These are phyloP conservation scores for Fragilariopsis cylindrus DNA, from an alignment of 108 stramenopile genomes.

Conservation along the genomic window DNA sequence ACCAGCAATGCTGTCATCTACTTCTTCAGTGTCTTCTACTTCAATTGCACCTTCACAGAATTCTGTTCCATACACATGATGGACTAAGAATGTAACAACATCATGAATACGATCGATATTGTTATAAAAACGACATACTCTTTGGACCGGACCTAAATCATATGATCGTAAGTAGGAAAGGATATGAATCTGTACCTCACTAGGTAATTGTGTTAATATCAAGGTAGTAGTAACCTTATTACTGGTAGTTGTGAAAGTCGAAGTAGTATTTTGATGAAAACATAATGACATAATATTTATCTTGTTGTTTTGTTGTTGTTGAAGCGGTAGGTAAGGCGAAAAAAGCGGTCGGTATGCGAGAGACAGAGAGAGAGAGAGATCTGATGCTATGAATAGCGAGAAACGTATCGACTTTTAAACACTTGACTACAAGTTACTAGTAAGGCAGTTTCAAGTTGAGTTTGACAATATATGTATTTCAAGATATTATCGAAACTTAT, in stretches of 20 bases:
- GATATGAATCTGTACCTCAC: conserved; percentile 69
- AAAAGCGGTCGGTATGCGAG: too few species aligned
- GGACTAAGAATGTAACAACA: conserved; percentile 58
- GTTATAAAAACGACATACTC: conserved; percentile 65
- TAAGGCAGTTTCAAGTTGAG: too few species aligned
- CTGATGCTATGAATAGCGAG: too few species aligned
- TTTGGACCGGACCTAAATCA: conserved; percentile 75
- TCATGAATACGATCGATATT: conserved; percentile 56
- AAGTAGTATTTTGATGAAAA: background rate
- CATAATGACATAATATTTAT: conserved; percentile 16
- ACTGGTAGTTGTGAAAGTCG: background rate
- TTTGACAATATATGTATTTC: too few species aligned
- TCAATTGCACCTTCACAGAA: conserved; percentile 63
- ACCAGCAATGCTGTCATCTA: background rate
- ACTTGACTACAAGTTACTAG: too few species aligned
- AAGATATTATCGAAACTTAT: too few species aligned
- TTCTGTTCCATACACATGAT: conserved; percentile 72
- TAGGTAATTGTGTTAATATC: conserved; percentile 40
- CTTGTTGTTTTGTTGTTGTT: background rate
- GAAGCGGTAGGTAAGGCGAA: too few species aligned
- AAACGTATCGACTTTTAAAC: too few species aligned
- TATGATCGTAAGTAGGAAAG: conserved; percentile 82
- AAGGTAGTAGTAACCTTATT: conserved; percentile 3
- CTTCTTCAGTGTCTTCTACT: conserved; percentile 41
- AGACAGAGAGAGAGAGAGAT: too few species aligned